phyloP scores from a whole-genome alignment of 2,329 filamentous ascomycete species.

The Fonsecaea pugnacius region DNA sequence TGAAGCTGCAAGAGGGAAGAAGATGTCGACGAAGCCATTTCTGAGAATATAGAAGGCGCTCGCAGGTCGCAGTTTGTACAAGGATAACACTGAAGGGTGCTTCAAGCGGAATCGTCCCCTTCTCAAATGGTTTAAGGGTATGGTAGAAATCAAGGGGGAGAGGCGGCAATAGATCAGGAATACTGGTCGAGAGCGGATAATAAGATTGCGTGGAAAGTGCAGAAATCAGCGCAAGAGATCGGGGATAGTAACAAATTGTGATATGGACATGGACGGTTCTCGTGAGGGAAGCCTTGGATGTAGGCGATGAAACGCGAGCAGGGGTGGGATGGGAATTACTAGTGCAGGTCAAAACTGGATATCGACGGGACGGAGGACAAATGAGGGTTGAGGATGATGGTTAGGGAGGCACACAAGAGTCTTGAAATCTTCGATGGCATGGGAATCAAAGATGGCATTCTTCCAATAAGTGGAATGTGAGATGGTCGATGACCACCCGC shows the following conservation, averaged over 20 bases:
- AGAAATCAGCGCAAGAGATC: background rate
- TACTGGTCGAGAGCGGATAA: background rate
- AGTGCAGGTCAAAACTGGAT: slow-evolving; percentile 1
- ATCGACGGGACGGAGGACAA: slow-evolving; percentile 8
- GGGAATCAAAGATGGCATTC: slow-evolving; percentile 15
- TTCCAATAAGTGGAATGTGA: slow-evolving; percentile 14
- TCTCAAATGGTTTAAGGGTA: background rate
- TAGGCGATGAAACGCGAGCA: slow-evolving; percentile 1
- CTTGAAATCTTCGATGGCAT: slow-evolving; percentile 20
- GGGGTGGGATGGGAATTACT: slow-evolving; percentile 1
- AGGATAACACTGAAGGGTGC: background rate
- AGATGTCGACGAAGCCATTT: slow-evolving; percentile 19
- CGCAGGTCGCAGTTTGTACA: background rate
- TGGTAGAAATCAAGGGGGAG: background rate
- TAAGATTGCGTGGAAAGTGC: background rate
- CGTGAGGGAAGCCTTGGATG: background rate
- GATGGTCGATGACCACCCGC: slow-evolving; percentile 13
- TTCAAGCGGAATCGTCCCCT: background rate
- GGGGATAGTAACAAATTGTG: background rate
- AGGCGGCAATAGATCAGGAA: background rate
- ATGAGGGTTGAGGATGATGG: background rate
- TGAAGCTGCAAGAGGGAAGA: slow-evolving; percentile 35
- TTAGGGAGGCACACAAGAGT: background rate
- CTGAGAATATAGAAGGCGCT: background rate
- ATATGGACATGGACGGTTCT: background rate